Conservation (phyloP, 2,329 filamentous ascomycete species). For the Alternaria triticimaculans region DNA sequence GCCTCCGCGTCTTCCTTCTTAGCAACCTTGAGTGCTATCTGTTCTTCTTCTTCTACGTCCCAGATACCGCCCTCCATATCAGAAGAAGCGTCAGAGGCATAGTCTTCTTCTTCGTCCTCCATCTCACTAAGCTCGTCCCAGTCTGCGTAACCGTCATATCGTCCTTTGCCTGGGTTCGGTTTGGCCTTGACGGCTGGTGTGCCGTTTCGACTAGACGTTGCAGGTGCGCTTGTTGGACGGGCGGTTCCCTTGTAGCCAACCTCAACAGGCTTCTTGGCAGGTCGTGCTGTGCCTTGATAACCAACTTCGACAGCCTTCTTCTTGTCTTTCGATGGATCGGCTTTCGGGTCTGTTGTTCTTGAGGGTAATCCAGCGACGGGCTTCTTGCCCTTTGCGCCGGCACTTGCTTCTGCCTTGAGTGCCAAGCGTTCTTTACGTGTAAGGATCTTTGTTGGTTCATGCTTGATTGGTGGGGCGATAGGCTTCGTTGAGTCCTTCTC, state of each 20-base stretch:
- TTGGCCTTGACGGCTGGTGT: slow-evolving; percentile 39
- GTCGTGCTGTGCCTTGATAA: slow-evolving; percentile 59
- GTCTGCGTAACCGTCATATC: slow-evolving; percentile 46
- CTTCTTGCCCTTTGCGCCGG: slow-evolving; percentile 44
- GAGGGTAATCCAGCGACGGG: slow-evolving; percentile 18
- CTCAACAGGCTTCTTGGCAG: slow-evolving; percentile 44
- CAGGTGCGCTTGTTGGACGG: slow-evolving; percentile 29
- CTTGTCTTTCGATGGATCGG: slow-evolving; percentile 41
- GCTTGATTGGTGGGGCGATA: slow-evolving; percentile 72
- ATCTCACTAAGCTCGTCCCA: slow-evolving; percentile 51
- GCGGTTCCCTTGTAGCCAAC: slow-evolving; percentile 49
- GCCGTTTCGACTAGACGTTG: slow-evolving; percentile 33
- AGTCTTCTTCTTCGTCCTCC: slow-evolving; percentile 67
- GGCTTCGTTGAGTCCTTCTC: slow-evolving; percentile 58
- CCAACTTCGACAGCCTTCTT: slow-evolving; percentile 48
- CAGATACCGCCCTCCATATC: slow-evolving; percentile 81
- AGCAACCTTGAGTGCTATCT: slow-evolving; percentile 65
- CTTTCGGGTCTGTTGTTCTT: slow-evolving; percentile 28
- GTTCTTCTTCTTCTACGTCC: slow-evolving; percentile 76
- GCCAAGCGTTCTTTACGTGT: slow-evolving; percentile 62
- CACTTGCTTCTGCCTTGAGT: slow-evolving; percentile 54
- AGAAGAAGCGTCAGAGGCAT: slow-evolving; percentile 70
- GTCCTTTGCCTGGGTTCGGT: slow-evolving; percentile 40
- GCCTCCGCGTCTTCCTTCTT: slow-evolving; percentile 72
- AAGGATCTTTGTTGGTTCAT: slow-evolving; percentile 74